Conservation (phyloP, 495 filamentous ascomycete species). For the Chaetomium cochliodes region DNA sequence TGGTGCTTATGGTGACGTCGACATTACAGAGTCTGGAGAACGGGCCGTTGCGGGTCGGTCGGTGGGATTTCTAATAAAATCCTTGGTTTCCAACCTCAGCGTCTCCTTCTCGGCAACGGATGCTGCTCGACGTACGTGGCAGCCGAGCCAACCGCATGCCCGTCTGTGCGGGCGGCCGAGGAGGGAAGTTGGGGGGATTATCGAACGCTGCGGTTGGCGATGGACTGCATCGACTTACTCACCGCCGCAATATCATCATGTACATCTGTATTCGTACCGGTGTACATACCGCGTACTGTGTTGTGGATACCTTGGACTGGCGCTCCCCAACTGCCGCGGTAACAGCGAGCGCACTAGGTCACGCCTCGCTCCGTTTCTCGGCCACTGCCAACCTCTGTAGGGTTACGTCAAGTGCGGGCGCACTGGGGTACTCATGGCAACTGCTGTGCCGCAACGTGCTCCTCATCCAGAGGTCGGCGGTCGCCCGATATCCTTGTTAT, state of each 20-base stretch:
- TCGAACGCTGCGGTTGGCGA: not conserved
- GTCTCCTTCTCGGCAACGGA: too few relatives aligned
- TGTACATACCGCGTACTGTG: not conserved
- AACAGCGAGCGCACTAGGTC: not conserved
- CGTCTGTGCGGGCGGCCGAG: conserved; percentile 3
- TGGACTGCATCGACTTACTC: not conserved
- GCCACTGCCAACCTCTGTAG: not conserved
- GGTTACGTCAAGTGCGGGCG: not conserved
- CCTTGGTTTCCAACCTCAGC: not conserved
- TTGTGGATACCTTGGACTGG: too few relatives aligned
- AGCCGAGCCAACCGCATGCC: not conserved
- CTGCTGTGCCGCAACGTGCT: conserved; percentile 7
- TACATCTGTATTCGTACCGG: too few relatives aligned
- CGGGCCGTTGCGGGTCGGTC: not conserved
- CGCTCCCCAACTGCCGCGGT: not conserved
- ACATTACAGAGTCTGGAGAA: too few relatives aligned
- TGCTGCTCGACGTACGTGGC: not conserved
- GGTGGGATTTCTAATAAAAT: not conserved
- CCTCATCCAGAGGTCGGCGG: not conserved
- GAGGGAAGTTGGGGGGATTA: not conserved
- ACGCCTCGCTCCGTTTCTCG: not conserved
- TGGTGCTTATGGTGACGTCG: too few relatives aligned
- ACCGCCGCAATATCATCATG: not conserved
- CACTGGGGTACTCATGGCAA: too few relatives aligned
- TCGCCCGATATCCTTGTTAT: not conserved